phyloP scores from a whole-genome alignment of 2,329 filamentous ascomycete genomes.

The Penicillium sp. region DNA sequence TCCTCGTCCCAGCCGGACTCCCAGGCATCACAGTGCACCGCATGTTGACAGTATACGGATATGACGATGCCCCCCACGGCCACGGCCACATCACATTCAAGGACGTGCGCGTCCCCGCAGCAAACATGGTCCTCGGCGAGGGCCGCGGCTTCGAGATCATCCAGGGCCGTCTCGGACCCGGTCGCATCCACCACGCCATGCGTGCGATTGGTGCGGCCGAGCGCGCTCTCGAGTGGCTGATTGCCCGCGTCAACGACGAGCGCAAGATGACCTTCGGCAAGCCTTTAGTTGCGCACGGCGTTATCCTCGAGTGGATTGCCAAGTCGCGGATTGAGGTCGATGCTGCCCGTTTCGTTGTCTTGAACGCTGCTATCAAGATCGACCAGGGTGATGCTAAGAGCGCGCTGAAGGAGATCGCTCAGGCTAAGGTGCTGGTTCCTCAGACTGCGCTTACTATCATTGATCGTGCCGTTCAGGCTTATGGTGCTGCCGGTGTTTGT shows the following conservation, averaged over 20 bases:
- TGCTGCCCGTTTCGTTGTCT: slow-evolving; percentile 79
- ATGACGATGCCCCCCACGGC: slow-evolving; percentile 96
- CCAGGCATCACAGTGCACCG: slow-evolving; percentile 89
- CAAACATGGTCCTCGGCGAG: slow-evolving; percentile 85
- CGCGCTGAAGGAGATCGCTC: slow-evolving; percentile 86
- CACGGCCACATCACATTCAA: slow-evolving; percentile 90
- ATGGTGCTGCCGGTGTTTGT: slow-evolving; percentile 83
- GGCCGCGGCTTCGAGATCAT: slow-evolving; percentile 98
- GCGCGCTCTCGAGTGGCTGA: slow-evolving; percentile 88
- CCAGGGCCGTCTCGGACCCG: slow-evolving; percentile 90
- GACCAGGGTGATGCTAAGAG: slow-evolving; percentile 85
- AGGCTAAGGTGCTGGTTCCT: slow-evolving; percentile 91
- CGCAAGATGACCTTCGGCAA: slow-evolving; percentile 89
- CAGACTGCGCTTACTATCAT: slow-evolving; percentile 79
- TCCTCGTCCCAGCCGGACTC: slow-evolving; percentile 77
- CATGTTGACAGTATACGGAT: slow-evolving; percentile 92
- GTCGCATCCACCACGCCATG: slow-evolving; percentile 98
- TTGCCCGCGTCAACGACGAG: slow-evolving; percentile 90
- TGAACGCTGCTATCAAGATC: slow-evolving; percentile 94
- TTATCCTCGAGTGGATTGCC: slow-evolving; percentile 93
- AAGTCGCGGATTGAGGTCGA: slow-evolving; percentile 92
- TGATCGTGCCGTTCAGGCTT: slow-evolving; percentile 90
- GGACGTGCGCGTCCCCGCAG: slow-evolving; percentile 81
- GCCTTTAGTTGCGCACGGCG: slow-evolving; percentile 80
- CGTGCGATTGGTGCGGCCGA: slow-evolving; percentile 88